Evolutionary conservation across 176 grass and related monocot species (phyloP).

Genomic region (Oryza punctata): DNA sequence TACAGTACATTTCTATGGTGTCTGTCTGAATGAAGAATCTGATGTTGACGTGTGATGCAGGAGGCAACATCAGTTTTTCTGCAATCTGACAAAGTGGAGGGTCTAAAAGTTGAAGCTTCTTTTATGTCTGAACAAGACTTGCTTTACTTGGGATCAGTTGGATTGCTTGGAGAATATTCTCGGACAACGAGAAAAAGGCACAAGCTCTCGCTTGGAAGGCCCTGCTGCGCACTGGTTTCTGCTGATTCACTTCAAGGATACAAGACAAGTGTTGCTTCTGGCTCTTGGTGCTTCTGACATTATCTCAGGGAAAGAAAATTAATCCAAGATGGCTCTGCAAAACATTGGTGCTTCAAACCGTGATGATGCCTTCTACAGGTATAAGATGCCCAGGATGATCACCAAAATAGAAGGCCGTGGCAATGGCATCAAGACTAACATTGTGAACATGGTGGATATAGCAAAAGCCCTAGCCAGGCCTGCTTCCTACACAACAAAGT

Average conservation of each 20-base stretch:
- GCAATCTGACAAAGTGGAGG: constrained; percentile 54
- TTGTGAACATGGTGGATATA: constrained; percentile 89
- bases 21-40: not conserved
- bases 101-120: constrained; percentile 45
- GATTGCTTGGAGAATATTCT: constrained; percentile 69
- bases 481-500: constrained; percentile 83
- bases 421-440: constrained; percentile 82
- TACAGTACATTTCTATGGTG: not conserved
- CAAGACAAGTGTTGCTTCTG: not conserved
- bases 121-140: constrained; percentile 67
- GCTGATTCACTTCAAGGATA: constrained; percentile 35
- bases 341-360: constrained; percentile 92
- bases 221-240: constrained; percentile 27
- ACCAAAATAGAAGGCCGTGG: constrained; percentile 84
- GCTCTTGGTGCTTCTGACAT: constrained; percentile 10
- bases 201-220: constrained; percentile 14
- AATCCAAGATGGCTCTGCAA: constrained; percentile 68
- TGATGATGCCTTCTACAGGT: constrained; percentile 93
- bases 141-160: constrained; percentile 57
- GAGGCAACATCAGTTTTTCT: constrained; percentile 29
- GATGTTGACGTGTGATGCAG: constrained; percentile 18
- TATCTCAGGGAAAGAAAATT: constrained; percentile 24
- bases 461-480: constrained; percentile 78
- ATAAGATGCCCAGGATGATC: constrained; percentile 93
- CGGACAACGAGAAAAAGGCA: constrained; percentile 51